These are phyloP conservation scores for Ustilago trichophora DNA, from an alignment of 1,284 basidiomycete species.

Conservation along the genomic window DNA sequence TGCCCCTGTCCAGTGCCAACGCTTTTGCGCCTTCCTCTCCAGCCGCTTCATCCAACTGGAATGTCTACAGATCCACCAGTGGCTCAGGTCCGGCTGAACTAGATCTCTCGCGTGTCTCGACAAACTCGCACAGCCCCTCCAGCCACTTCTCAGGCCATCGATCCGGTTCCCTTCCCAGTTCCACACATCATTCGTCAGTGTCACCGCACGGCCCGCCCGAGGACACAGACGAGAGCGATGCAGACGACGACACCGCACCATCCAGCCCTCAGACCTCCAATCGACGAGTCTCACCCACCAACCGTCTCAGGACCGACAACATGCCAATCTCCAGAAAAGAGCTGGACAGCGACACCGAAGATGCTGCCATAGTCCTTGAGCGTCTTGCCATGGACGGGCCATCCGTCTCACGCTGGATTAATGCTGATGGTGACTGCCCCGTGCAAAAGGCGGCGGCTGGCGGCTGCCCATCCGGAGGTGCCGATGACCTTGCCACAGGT, in stretches of 20 bases:
- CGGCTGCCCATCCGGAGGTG: too few relatives aligned
- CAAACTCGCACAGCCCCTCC: constrained; percentile 24
- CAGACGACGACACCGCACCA: constrained; percentile 31
- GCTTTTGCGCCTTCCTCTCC: constrained; percentile 20
- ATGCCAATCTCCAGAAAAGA: constrained; percentile 43
- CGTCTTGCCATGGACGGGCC: constrained; percentile 55
- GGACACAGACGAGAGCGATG: constrained; percentile 33
- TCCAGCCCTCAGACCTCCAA: constrained; percentile 10
- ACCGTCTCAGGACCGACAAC: constrained; percentile 23
- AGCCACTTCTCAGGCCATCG: constrained; percentile 16
- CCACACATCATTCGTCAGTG: constrained; percentile 20
- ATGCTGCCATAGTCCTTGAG: constrained; percentile 62
- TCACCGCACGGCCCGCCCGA: constrained; percentile 18
- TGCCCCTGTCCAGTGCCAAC: constrained; percentile 28
- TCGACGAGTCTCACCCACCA: constrained; percentile 13
- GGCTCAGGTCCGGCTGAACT: constrained; percentile 12
- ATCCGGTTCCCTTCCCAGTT: constrained; percentile 10
- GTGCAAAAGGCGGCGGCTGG: too few relatives aligned
- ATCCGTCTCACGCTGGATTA: constrained; percentile 11
- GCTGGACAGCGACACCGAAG: constrained; percentile 61
- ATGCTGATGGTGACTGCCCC: constrained; percentile 11
- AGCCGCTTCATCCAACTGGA: constrained; percentile 34
- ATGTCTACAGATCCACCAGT: constrained; percentile 23
- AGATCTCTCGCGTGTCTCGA: constrained; percentile 14
- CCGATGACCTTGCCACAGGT: constrained; percentile 7